Evolutionary conservation across 2,329 filamentous ascomycete species (phyloP).

Genomic region (Paradendryphiella salina): DNA sequence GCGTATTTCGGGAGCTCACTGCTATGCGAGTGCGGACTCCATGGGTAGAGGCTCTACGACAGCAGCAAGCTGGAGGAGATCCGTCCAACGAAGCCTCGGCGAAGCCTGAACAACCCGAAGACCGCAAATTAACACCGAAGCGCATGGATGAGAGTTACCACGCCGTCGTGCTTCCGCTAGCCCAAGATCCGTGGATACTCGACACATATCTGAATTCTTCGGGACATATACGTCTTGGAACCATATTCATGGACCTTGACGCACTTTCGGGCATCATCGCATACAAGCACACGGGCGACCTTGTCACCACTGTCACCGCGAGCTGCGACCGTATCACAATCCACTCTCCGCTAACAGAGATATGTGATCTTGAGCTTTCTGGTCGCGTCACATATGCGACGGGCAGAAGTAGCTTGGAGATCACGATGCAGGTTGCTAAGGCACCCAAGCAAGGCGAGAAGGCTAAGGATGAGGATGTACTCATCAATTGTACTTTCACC

Average conservation of each 20-base stretch:
- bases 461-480: constrained; percentile 61
- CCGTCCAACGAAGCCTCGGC: constrained; percentile 38
- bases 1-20: constrained; percentile 61
- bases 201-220: constrained; percentile 78
- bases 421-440: constrained; percentile 73
- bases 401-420: constrained; percentile 72
- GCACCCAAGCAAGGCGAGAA: constrained; percentile 62
- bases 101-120: constrained; percentile 43
- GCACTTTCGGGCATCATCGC: constrained; percentile 76
- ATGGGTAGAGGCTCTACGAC: constrained; percentile 67
- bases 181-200: constrained; percentile 73
- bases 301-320: constrained; percentile 65
- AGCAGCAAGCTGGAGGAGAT: constrained; percentile 51
- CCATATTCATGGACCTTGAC: constrained; percentile 79
- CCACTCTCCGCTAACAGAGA: constrained; percentile 72
- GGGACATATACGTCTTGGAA: constrained; percentile 72
- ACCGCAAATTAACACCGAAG: constrained; percentile 65
- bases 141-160: constrained; percentile 74
- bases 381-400: constrained; percentile 72
- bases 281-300: constrained; percentile 71
- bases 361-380: constrained; percentile 76
- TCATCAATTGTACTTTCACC: constrained; percentile 74
- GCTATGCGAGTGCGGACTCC: constrained; percentile 59
- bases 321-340: constrained; percentile 68
- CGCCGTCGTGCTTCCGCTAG: constrained; percentile 68